Evolutionary conservation across 148 eudicot genomes (phyloP), one percentile per base, ranked within the genome.

Genomic region (Chenopodium album): DNA sequence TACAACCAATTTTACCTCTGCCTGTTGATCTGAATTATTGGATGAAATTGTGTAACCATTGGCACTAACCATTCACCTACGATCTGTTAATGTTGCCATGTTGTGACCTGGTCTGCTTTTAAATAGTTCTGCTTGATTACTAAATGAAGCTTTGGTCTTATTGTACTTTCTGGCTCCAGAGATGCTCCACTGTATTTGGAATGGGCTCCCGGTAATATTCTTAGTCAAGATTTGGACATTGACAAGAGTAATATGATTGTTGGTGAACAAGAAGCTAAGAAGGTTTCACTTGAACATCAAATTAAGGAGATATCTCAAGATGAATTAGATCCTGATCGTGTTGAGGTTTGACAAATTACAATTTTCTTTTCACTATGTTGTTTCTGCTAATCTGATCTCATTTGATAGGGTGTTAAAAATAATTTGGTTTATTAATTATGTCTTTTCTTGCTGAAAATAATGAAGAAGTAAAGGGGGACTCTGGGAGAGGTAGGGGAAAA

Each of bases 101-200:
- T 71, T 19, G 26, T 17, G 50, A 2, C 16, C 54, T 23, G 29
- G 34, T 28, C 59, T 59, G 17, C 22, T 34, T 50, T 14, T 7
- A 26, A 29, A 22, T 46, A 22, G 46, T 11, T 6, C 50, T 28
- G 44, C 23, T 17, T 17, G 26, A 50, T 71, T 56, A 47, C 26
- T 46, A 37, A 56, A 47, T 60, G 63, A 71, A 44, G 50, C 28
- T 32, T 60, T 66, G 52, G 2, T 66, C 73, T 65, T 62, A 9
- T 34, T 75, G 44, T 41, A 80, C 77, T 75, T 73, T 26, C 78
- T 41, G 68, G 23, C 20, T 59, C 20, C 84, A 96, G 99, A 88
- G 99, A 90, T 81, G 90, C 90, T 81, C 97, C 95, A 22, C 79
- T 96, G 71, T 96, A 94, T 86, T 80, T 96, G 89, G 97, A 96